Evolutionary conservation across 495 filamentous ascomycete genomes (phyloP).

Genomic region (Chaetomidium leptoderma): DNA sequence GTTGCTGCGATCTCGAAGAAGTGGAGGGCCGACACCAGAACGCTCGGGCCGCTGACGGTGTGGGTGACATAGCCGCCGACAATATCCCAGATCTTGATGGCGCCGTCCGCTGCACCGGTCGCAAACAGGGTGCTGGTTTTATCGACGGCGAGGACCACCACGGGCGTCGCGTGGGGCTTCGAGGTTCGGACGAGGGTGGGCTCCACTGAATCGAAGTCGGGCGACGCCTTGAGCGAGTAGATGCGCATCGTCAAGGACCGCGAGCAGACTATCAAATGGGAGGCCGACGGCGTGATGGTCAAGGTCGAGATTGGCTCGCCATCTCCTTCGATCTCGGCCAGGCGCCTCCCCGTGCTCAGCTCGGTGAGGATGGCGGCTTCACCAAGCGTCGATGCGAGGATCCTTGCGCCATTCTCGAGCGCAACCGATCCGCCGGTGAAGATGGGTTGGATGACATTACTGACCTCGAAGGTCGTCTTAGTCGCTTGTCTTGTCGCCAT

Average conservation of each 20-base stretch:
- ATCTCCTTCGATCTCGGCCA: slow-evolving; percentile 89
- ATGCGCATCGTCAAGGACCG: slow-evolving; percentile 92
- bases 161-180: slow-evolving; percentile 86
- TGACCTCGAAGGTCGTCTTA: slow-evolving; percentile 82
- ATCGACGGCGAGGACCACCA: slow-evolving; percentile 79
- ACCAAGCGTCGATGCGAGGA: slow-evolving; percentile 79
- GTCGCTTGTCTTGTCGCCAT: slow-evolving; percentile 51
- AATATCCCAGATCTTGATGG: slow-evolving; percentile 96
- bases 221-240: slow-evolving; percentile 63
- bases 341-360: slow-evolving; percentile 72
- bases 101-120: slow-evolving; percentile 85
- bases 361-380: slow-evolving; percentile 89
- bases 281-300: slow-evolving; percentile 78
- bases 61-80: slow-evolving; percentile 86
- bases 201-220: slow-evolving; percentile 53
- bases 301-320: slow-evolving; percentile 87
- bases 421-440: slow-evolving; percentile 88
- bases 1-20: slow-evolving; percentile 74
- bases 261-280: slow-evolving; percentile 85
- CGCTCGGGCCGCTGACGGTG: slow-evolving; percentile 87
- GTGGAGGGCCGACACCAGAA: slow-evolving; percentile 80
- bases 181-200: slow-evolving; percentile 68
- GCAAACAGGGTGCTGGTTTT: slow-evolving; percentile 83
- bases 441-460: slow-evolving; percentile 79
- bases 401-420: slow-evolving; percentile 72